A percentile compares a stretch with the other conserved stretches of the same genome.
These are phyloP conservation scores for Cucurbitaria berberidis DNA, from an alignment of 2,329 filamentous ascomycete species.

Conservation along the genomic window DNA sequence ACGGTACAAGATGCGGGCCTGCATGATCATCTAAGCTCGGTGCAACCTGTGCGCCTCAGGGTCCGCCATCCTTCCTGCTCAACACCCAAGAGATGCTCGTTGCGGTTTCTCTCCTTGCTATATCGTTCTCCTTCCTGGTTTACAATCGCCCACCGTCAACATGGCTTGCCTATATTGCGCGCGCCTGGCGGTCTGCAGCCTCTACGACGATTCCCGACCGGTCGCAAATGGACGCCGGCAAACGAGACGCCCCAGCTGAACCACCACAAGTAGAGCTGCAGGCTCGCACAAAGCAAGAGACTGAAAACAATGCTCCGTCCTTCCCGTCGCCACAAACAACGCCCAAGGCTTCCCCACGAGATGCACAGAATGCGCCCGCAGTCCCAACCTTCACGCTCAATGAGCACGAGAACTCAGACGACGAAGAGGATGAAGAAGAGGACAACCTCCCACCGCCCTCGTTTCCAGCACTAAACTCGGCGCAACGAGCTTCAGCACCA, in stretches of 20 bases:
- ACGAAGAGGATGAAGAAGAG: slow-evolving; percentile 33
- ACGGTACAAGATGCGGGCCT: slow-evolving; percentile 6
- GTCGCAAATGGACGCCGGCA: slow-evolving; percentile 21
- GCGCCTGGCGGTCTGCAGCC: slow-evolving; percentile 12
- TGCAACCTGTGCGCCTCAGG: slow-evolving; percentile 12
- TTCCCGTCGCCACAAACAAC: slow-evolving; percentile 39
- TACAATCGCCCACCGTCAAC: slow-evolving; percentile 46
- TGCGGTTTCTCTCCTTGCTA: slow-evolving; percentile 45
- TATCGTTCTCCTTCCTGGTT: slow-evolving; percentile 46
- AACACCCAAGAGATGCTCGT: slow-evolving; percentile 45
- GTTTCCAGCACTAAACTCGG: slow-evolving; percentile 55
- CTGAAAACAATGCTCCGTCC: not conserved
- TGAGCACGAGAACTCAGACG: slow-evolving; percentile 34
- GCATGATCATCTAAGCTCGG: slow-evolving; percentile 4
- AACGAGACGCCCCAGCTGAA: slow-evolving; percentile 13
- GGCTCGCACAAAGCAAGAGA: slow-evolving; percentile 9
- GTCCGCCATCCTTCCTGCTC: slow-evolving; percentile 13
- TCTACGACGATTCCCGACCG: slow-evolving; percentile 18
- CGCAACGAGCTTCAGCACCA: slow-evolving; percentile 50
- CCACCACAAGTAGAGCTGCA: slow-evolving; percentile 23
- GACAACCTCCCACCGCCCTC: slow-evolving; percentile 49
- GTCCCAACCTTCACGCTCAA: slow-evolving; percentile 48
- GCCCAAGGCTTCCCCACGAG: slow-evolving; percentile 35
- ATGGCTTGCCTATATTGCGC: slow-evolving; percentile 37
- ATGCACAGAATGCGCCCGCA: slow-evolving; percentile 19